phyloP scores from a whole-genome alignment of 2,329 filamentous ascomycete species.

The Neonectria magnoliae region DNA sequence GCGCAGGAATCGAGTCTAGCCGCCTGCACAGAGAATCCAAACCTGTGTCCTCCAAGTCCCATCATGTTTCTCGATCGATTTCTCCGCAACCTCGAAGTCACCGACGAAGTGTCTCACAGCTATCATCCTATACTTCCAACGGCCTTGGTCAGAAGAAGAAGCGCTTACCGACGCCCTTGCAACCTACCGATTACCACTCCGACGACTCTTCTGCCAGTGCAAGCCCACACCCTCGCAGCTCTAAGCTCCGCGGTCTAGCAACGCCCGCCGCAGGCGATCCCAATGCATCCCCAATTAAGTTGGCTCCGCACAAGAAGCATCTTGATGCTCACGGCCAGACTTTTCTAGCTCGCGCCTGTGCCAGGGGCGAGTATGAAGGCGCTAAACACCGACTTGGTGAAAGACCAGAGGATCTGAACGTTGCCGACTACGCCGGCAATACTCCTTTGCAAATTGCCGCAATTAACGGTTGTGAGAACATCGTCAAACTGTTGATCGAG shows the following conservation, averaged over 20 bases:
- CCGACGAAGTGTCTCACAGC: conserved; percentile 70
- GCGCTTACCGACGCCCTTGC: conserved; percentile 68
- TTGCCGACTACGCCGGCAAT: conserved; percentile 94
- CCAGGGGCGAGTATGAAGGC: conserved; percentile 81
- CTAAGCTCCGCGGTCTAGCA: conserved; percentile 65
- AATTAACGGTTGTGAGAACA: conserved; percentile 84
- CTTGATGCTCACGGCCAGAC: conserved; percentile 94
- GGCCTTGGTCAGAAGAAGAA: conserved; percentile 69
- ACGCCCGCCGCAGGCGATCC: conserved; percentile 67
- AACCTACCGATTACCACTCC: conserved; percentile 72
- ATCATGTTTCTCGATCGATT: conserved; percentile 58
- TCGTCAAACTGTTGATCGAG: conserved; percentile 87
- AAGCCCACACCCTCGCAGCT: conserved; percentile 67
- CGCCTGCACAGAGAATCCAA: conserved; percentile 49
- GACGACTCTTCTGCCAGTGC: conserved; percentile 72
- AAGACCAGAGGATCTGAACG: conserved; percentile 86
- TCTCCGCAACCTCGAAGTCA: conserved; percentile 70
- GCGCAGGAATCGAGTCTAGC: conserved; percentile 51
- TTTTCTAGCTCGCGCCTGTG: conserved; percentile 87
- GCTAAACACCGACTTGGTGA: conserved; percentile 80
- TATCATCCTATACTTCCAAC: conserved; percentile 64
- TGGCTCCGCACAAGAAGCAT: conserved; percentile 81
- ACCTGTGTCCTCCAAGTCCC: conserved; percentile 43
- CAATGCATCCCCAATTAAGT: conserved; percentile 73
- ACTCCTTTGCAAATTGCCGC: conserved; percentile 94